Evolutionary conservation across 2,329 filamentous ascomycete species (phyloP).

Genomic region (Magnaporthiopsis poae): DNA sequence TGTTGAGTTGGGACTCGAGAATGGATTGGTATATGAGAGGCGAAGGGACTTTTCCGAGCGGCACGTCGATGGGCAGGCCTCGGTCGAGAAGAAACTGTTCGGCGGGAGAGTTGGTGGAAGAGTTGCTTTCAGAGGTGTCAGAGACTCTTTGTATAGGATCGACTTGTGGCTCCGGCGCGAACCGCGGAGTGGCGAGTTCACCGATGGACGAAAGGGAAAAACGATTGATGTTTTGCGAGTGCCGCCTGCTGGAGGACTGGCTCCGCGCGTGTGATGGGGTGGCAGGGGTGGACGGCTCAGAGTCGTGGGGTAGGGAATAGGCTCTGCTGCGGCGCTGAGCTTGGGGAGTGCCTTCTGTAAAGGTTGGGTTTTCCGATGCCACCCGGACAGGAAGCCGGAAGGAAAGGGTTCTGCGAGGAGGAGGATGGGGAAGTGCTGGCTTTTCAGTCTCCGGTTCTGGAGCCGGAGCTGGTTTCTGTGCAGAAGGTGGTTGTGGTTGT

Average conservation of each 20-base stretch:
- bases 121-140: neutral
- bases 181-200: conserved; percentile 3
- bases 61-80: conserved; percentile 5
- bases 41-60: conserved; percentile 3
- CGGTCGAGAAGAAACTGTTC: conserved; percentile 9
- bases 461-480: neutral
- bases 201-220: conserved; percentile 7
- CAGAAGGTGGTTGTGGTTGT: neutral
- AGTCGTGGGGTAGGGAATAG: neutral
- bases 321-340: neutral
- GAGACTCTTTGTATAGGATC: neutral
- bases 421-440: neutral
- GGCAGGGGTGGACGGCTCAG: neutral
- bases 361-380: neutral
- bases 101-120: conserved; percentile 3
- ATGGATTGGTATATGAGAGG: conserved; percentile 1
- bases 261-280: neutral
- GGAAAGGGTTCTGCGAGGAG: neutral
- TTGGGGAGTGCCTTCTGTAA: neutral
- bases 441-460: neutral
- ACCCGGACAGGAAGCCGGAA: neutral
- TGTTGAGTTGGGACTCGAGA: conserved; percentile 4
- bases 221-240: neutral
- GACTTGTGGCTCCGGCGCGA: neutral
- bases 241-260: neutral